Percentiles rank a stretch among this genome's conserved stretches.
Evolutionary conservation across 129 eudicot genomes (phyloP).

Genomic region (Sambucus nigra): DNA sequence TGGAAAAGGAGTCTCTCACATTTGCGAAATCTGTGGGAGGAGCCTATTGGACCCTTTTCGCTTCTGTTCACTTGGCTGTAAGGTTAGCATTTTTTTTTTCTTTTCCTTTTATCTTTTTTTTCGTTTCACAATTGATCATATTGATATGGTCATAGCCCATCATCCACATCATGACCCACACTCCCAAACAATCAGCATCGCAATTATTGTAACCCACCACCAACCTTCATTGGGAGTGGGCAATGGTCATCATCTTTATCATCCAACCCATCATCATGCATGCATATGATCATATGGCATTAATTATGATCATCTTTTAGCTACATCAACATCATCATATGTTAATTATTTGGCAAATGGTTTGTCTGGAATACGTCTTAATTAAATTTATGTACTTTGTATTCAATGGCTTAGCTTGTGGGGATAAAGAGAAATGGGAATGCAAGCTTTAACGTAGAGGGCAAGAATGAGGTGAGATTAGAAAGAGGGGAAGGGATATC

Average conservation of each 20-base stretch:
- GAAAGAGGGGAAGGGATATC: constrained; percentile 30
- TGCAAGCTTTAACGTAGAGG: constrained; percentile 71
- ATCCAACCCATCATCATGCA: neutral
- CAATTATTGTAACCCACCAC: constrained; percentile 1
- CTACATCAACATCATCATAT: constrained; percentile 20
- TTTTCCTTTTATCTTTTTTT: neutral
- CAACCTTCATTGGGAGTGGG: no score
- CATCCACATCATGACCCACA: constrained; percentile 21
- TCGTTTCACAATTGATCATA: neutral
- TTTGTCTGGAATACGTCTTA: neutral
- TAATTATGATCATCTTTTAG: constrained; percentile 10
- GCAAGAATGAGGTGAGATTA: constrained; percentile 26
- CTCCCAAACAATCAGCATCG: constrained; percentile 25
- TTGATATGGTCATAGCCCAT: neutral
- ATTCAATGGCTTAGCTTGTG: constrained; percentile 73
- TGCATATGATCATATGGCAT: neutral
- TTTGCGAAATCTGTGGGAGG: constrained; percentile 85
- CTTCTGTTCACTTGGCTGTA: constrained; percentile 93
- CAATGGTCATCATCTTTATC: constrained; percentile 1
- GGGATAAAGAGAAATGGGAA: constrained; percentile 85
- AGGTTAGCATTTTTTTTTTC: constrained; percentile 42
- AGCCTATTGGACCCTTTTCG: constrained; percentile 88
- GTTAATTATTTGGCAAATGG: neutral
- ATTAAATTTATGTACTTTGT: no score
- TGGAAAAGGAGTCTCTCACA: constrained; percentile 82